Evolutionary conservation across 495 filamentous ascomycete species (phyloP), one percentile per base, ranked within the genome.

Genomic region (Platismatia glauca): DNA sequence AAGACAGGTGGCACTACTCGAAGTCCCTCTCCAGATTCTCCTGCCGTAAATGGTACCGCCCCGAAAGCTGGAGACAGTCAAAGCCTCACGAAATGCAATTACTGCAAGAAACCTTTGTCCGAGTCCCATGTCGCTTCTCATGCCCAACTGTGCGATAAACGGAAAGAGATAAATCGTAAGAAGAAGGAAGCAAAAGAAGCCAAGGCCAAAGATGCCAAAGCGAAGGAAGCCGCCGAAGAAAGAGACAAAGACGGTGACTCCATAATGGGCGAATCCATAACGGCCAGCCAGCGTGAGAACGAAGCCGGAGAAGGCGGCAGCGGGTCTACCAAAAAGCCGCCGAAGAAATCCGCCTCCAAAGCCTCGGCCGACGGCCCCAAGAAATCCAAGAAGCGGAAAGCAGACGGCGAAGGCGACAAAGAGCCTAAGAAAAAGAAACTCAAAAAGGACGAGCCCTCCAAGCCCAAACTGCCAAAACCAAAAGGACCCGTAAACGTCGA

Each of bases 401-500:
- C 91, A 37, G 91, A 93, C 56, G 87, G 78, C 61, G 87, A 90
- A 55, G 83, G 82, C 63, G 60, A 77, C 37, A 84, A 84, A 71
- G 88, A 85, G 64, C 84, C 87, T 7, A 90, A 90, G 71, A 77
- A 79, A 43, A 97, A 97, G 83, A 96, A 96, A 76, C 91, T 94
- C 70, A 82, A 83, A 76, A 96, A 96, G 75, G 94, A 97, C 73
- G 93, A 97, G 65, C 89, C 91, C 60, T 80, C 79, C 3, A 97
- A 96, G 71, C 81, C 88, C 16, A 96, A 96, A 72, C 78, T 81
- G 0, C 83, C 89, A 6, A 96, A 96, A 66, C 89, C 90, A 0
- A 97, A 96, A 77, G 91, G 89, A 69, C 94, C 94, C 5, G 94
- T 98, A 31, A 95, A 98, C 75, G 94, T 98, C 34, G 94, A 97